Conservation (phyloP, 2,329 filamentous ascomycete species). For the Claviceps citrina region DNA sequence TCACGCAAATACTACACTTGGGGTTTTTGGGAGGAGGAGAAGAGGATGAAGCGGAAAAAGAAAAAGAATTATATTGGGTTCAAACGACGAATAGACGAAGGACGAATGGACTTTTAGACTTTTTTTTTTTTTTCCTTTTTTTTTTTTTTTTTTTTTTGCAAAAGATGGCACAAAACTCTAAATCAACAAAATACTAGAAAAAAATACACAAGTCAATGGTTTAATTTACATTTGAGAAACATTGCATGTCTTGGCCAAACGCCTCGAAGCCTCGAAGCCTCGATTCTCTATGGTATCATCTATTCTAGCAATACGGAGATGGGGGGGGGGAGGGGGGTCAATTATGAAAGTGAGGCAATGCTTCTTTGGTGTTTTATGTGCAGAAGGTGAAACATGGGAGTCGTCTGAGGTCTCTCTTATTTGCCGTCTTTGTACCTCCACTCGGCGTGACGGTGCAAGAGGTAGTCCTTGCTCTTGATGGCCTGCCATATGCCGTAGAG, state of each 20-base stretch:
- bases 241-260: too few relatives aligned
- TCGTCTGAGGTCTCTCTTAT: background rate
- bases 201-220: background rate
- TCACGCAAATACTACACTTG: slow-evolving; percentile 6
- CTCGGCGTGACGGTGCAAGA: slow-evolving; percentile 34
- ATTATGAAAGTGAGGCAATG: too few relatives aligned
- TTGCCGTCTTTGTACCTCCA: slow-evolving; percentile 34
- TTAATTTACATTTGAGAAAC: background rate
- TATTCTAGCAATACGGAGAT: background rate
- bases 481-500: slow-evolving; percentile 44
- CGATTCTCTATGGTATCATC: slow-evolving; percentile 2
- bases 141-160: too few relatives aligned
- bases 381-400: too few relatives aligned
- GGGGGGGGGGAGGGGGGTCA: too few relatives aligned
- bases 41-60: background rate
- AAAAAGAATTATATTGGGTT: background rate
- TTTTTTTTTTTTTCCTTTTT: background rate
- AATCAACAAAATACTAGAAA: background rate
- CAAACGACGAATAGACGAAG: slow-evolving; percentile 3
- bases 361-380: too few relatives aligned
- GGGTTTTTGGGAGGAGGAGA: background rate
- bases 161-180: background rate
- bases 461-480: slow-evolving; percentile 41
- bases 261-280: too few relatives aligned
- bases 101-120: background rate